Evolutionary conservation across 768 basidiomycete genomes (phyloP).

Genomic region (Gloeopeniophorella convolvens): DNA sequence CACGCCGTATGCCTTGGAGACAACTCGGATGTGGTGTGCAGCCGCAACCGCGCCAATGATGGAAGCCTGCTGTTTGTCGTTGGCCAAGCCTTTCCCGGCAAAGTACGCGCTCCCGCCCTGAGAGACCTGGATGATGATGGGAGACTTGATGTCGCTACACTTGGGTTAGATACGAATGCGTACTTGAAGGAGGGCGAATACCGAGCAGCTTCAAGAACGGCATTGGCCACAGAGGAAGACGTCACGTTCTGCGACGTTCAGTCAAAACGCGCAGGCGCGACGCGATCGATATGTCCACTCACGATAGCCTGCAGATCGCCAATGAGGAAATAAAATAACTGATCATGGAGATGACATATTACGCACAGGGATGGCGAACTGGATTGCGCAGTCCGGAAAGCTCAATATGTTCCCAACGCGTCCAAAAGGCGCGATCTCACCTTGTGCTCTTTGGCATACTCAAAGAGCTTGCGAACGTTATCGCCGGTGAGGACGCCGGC

Average conservation of each 20-base stretch:
- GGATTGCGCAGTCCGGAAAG: slow-evolving; percentile 14
- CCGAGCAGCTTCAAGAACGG: slow-evolving; percentile 94
- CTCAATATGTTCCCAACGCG: not conserved
- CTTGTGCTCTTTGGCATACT: slow-evolving; percentile 86
- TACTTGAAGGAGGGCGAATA: slow-evolving; percentile 26
- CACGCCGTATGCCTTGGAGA: slow-evolving; percentile 91
- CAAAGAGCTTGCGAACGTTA: slow-evolving; percentile 90
- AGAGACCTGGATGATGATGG: slow-evolving; percentile 96
- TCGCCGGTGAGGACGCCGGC: slow-evolving; percentile 94
- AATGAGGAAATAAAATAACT: slow-evolving; percentile 1
- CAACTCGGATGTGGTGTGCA: slow-evolving; percentile 83
- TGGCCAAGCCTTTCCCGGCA: slow-evolving; percentile 92
- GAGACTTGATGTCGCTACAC: slow-evolving; percentile 85
- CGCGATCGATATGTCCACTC: slow-evolving; percentile 31
- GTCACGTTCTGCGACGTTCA: slow-evolving; percentile 71
- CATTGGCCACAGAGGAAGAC: slow-evolving; percentile 92
- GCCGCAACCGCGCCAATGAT: slow-evolving; percentile 89
- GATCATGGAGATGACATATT: not conserved
- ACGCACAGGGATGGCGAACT: slow-evolving; percentile 86
- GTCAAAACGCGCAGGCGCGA: slow-evolving; percentile 9
- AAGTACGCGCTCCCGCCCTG: slow-evolving; percentile 96
- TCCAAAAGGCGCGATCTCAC: slow-evolving; percentile 37
- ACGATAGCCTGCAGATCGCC: slow-evolving; percentile 59
- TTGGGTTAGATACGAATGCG: not conserved
- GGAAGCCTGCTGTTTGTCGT: slow-evolving; percentile 94